A percentile compares a stretch with the other conserved stretches of the same genome.
These are phyloP conservation scores for Chytriomyces confervae DNA, from an alignment of 192 early-diverging fungal genomes.

Conservation along the genomic window DNA sequence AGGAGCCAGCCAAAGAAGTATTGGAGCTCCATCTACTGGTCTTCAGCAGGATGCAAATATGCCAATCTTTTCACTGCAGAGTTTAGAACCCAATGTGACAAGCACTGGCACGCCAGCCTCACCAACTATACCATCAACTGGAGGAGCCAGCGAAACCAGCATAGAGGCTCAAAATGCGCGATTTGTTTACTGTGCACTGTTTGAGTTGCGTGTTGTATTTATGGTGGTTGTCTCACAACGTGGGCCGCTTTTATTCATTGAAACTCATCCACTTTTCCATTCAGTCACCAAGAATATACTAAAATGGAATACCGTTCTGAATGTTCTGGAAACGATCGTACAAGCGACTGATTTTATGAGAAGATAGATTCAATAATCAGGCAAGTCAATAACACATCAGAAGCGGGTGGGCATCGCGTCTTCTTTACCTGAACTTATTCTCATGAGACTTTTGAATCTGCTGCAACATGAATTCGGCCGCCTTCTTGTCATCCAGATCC, in stretches of 20 bases:
- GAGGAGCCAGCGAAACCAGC: too few relatives aligned
- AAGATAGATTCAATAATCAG: background rate
- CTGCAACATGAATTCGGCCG: slow-evolving; percentile 94
- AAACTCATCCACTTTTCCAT: background rate
- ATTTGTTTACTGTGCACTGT: too few relatives aligned
- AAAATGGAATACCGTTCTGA: slow-evolving; percentile 63
- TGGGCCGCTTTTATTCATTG: too few relatives aligned
- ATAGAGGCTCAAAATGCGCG: too few relatives aligned
- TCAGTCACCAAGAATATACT: slow-evolving; percentile 1
- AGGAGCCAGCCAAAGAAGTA: too few relatives aligned
- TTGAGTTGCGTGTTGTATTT: background rate
- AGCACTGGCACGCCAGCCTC: too few relatives aligned
- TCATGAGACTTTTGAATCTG: slow-evolving; percentile 90
- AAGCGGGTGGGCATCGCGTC: background rate
- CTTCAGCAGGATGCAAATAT: too few relatives aligned
- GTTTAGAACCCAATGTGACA: too few relatives aligned
- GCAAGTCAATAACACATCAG: background rate
- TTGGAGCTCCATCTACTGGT: too few relatives aligned
- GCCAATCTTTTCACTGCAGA: too few relatives aligned
- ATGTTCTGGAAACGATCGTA: slow-evolving; percentile 64
- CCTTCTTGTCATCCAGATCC: slow-evolving; percentile 85
- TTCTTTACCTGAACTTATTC: slow-evolving; percentile 77
- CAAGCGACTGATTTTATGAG: slow-evolving; percentile 37
- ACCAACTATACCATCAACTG: too few relatives aligned
- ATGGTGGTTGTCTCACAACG: background rate